Percentiles rank a stretch among this genome's conserved stretches.
These are phyloP conservation scores for Eutrema yunnanense DNA, from an alignment of 345 rosid genomes.

Conservation along the genomic window DNA sequence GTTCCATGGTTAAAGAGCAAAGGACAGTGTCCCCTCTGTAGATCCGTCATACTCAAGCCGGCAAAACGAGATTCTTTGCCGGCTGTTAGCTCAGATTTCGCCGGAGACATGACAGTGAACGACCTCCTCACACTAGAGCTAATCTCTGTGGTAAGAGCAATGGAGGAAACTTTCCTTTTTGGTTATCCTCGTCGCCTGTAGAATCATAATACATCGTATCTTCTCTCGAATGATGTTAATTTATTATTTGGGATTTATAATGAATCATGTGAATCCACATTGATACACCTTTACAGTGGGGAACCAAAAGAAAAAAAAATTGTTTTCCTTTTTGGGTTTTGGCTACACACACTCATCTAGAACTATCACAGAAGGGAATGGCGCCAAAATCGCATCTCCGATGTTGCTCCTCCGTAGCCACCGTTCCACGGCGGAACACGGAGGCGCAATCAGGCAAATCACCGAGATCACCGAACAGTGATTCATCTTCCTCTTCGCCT, in stretches of 20 bases:
- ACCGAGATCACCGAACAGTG: conserved; percentile 59
- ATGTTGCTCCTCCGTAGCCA: conserved; percentile 25
- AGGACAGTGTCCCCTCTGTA: conserved; percentile 72
- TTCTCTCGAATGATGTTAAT: neutral
- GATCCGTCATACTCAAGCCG: conserved; percentile 40
- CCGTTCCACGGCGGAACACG: conserved; percentile 41
- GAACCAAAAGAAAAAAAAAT: neutral
- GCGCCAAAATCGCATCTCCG: conserved; percentile 35
- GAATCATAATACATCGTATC: neutral
- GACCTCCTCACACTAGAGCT: conserved; percentile 32
- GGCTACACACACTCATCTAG: conserved; percentile 29
- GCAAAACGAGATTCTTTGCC: neutral
- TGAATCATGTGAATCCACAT: conserved; percentile 25
- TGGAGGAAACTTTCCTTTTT: conserved; percentile 39
- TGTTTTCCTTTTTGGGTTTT: neutral
- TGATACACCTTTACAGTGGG: conserved; percentile 26
- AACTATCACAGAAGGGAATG: conserved; percentile 36
- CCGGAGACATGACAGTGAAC: neutral
- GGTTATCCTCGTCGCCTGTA: conserved; percentile 15
- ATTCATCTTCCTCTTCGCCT: conserved; percentile 45
- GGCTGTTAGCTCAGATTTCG: neutral
- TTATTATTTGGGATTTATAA: conserved; percentile 13
- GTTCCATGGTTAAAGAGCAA: conserved; percentile 65
- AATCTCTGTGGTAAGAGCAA: conserved; percentile 36
- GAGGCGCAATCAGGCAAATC: conserved; percentile 71